These are phyloP conservation scores for Trichophyton simii DNA, from an alignment of 2,329 filamentous ascomycete genomes.

Conservation along the genomic window DNA sequence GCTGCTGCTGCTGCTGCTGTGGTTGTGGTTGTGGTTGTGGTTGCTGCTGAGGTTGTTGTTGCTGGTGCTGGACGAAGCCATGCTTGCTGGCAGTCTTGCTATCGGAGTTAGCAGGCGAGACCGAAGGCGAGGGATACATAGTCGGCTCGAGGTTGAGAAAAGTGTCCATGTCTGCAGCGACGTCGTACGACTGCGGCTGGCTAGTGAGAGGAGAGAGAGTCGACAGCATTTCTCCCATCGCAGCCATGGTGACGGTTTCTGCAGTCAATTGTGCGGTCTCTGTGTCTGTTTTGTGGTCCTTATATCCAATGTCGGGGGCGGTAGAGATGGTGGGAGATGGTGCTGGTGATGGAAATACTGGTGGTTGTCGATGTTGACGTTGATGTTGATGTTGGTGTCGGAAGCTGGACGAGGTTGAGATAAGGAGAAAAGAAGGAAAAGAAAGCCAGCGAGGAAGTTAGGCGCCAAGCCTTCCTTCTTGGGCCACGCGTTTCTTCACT, in stretches of 20 bases:
- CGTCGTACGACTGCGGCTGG: slow-evolving; percentile 26
- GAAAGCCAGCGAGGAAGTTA: not conserved
- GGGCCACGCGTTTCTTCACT: not conserved
- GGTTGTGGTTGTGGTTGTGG: slow-evolving; percentile 8
- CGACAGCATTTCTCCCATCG: slow-evolving; percentile 14
- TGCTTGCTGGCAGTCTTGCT: slow-evolving; percentile 5
- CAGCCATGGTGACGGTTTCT: slow-evolving; percentile 11
- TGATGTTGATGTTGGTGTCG: not conserved
- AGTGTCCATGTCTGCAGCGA: slow-evolving; percentile 33
- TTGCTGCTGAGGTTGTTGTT: slow-evolving; percentile 26
- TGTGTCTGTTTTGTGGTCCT: no score
- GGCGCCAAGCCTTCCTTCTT: not conserved
- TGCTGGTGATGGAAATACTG: not conserved
- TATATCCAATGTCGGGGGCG: not conserved
- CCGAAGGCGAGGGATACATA: slow-evolving; percentile 25
- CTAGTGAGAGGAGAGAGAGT: slow-evolving; percentile 20
- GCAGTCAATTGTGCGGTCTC: no score
- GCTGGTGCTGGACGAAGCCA: slow-evolving; percentile 23
- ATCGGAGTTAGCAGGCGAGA: slow-evolving; percentile 12
- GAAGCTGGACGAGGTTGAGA: not conserved
- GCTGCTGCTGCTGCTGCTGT: slow-evolving; percentile 26
- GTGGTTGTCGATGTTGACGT: not conserved
- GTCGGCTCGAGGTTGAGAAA: slow-evolving; percentile 37
- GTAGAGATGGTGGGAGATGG: not conserved
- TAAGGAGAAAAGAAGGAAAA: not conserved